These are phyloP conservation scores for Lachancea quebecensis DNA, from an alignment of 805 yeast species.

Conservation along the genomic window DNA sequence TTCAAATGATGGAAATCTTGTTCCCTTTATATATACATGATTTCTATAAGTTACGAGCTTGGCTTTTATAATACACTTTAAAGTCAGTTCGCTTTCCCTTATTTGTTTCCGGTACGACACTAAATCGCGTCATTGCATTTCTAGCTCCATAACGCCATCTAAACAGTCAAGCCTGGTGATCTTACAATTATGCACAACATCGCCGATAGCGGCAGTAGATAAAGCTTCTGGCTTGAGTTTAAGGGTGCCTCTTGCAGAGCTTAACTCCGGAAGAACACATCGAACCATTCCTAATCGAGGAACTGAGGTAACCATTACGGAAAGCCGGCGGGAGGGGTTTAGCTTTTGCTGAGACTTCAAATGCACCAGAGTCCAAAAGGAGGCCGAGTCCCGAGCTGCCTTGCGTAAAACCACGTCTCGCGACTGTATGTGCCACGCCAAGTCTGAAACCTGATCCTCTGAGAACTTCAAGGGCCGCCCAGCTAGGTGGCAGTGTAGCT, in stretches of 20 bases:
- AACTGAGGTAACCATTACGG: slow-evolving; percentile 37
- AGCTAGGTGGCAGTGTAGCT: slow-evolving; percentile 43
- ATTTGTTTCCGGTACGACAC: background rate
- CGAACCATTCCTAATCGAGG: slow-evolving; percentile 34
- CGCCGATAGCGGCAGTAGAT: slow-evolving; percentile 38
- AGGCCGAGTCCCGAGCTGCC: slow-evolving; percentile 24
- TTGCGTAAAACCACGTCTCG: slow-evolving; percentile 36
- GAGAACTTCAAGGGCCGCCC: slow-evolving; percentile 26
- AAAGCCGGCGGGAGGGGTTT: slow-evolving; percentile 12
- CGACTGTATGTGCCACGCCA: slow-evolving; percentile 39
- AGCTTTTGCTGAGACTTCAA: slow-evolving; percentile 16
- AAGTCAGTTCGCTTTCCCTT: background rate
- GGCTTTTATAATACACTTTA: no score
- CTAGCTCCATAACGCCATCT: slow-evolving; percentile 36
- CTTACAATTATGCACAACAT: slow-evolving; percentile 33
- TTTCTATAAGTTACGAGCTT: no score
- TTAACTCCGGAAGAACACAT: slow-evolving; percentile 26
- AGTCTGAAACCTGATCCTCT: slow-evolving; percentile 30
- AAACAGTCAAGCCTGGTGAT: slow-evolving; percentile 39
- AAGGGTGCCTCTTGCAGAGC: slow-evolving; percentile 29
- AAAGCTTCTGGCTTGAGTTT: slow-evolving; percentile 21
- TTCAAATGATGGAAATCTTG: no score
- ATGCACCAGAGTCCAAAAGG: slow-evolving; percentile 35
- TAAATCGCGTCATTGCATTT: slow-evolving; percentile 1
- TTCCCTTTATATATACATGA: no score